Evolutionary conservation across 352 stramenopile species (phyloP).

Genomic region (Phytophthora quininea): DNA sequence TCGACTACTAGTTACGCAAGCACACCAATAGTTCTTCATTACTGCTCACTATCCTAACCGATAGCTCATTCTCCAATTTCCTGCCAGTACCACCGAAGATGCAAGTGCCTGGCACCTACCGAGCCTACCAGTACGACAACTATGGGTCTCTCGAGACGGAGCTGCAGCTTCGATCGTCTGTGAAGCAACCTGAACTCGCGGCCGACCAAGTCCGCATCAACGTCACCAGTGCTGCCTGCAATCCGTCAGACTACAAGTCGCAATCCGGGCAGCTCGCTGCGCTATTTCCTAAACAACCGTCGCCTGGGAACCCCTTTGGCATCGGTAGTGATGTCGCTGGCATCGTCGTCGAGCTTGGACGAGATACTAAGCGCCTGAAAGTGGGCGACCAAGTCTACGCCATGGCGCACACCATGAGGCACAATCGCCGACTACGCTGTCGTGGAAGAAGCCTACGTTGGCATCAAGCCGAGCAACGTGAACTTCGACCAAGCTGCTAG

Average conservation of each 20-base stretch:
- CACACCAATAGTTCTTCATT: no score
- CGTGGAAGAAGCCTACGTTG: constrained; percentile 39
- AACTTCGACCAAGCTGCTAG: constrained; percentile 47
- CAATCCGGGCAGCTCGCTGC: constrained; percentile 13
- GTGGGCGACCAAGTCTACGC: constrained; percentile 38
- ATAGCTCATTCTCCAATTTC: constrained; percentile 24
- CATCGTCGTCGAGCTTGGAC: constrained; percentile 30
- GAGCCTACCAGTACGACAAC: constrained; percentile 39
- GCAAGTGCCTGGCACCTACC: constrained; percentile 31
- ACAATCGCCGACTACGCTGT: constrained; percentile 42
- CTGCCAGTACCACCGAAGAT: constrained; percentile 8
- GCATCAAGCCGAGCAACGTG: constrained; percentile 47
- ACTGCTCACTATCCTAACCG: no score
- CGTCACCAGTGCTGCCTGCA: constrained; percentile 15
- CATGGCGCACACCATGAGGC: constrained; percentile 27
- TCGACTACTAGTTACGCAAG: no score
- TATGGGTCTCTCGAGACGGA: constrained; percentile 23
- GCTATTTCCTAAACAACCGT: constrained; percentile 20
- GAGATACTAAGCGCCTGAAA: constrained; percentile 15
- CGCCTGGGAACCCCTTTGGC: constrained; percentile 15
- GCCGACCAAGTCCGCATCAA: constrained; percentile 28
- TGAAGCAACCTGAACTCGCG: constrained; percentile 12
- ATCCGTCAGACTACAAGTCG: constrained; percentile 24
- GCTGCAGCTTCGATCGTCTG: constrained; percentile 31
- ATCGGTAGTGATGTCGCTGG: constrained; percentile 35